phyloP scores from a whole-genome alignment of 1,139 yeast species.

The Geotrichum carabidarum region DNA sequence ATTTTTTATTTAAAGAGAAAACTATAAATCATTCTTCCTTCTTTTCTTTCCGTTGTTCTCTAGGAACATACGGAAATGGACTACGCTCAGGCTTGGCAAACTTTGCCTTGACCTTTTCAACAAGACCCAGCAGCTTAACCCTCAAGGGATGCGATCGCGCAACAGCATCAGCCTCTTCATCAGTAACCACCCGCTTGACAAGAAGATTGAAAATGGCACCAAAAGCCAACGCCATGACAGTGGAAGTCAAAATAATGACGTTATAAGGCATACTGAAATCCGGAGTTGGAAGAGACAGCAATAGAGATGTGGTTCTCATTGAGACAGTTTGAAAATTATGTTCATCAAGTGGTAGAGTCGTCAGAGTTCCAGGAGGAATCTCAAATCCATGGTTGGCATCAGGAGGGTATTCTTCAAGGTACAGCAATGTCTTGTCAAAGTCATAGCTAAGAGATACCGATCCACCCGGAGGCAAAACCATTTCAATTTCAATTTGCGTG shows the following conservation, averaged over 20 bases:
- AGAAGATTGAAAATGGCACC: slow-evolving; percentile 80
- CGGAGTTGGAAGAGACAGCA: slow-evolving; percentile 88
- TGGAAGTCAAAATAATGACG: slow-evolving; percentile 89
- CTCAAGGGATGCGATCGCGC: slow-evolving; percentile 15
- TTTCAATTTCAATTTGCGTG: slow-evolving; percentile 67
- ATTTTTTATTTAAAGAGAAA: not conserved
- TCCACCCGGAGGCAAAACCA: slow-evolving; percentile 60
- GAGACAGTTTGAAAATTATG: slow-evolving; percentile 42
- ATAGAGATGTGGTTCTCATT: slow-evolving; percentile 75
- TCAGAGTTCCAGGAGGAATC: slow-evolving; percentile 76
- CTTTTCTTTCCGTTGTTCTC: not conserved
- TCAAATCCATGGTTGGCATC: slow-evolving; percentile 98
- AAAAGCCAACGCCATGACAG: slow-evolving; percentile 86
- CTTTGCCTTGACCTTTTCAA: slow-evolving; percentile 7
- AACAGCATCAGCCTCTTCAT: slow-evolving; percentile 60
- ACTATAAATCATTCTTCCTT: not conserved
- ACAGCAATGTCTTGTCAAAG: slow-evolving; percentile 80
- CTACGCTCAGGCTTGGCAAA: slow-evolving; percentile 22
- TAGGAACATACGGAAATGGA: slow-evolving; percentile 24
- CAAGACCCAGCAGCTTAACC: not conserved
- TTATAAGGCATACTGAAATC: slow-evolving; percentile 99
- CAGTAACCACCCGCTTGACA: slow-evolving; percentile 69
- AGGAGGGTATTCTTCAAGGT: slow-evolving; percentile 92
- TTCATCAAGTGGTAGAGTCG: slow-evolving; percentile 39
- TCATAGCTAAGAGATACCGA: slow-evolving; percentile 64